Percentiles rank a stretch among this genome's conserved stretches.
Conservation (phyloP, 139 green algal species). For the Coccomyxa sp. region DNA sequence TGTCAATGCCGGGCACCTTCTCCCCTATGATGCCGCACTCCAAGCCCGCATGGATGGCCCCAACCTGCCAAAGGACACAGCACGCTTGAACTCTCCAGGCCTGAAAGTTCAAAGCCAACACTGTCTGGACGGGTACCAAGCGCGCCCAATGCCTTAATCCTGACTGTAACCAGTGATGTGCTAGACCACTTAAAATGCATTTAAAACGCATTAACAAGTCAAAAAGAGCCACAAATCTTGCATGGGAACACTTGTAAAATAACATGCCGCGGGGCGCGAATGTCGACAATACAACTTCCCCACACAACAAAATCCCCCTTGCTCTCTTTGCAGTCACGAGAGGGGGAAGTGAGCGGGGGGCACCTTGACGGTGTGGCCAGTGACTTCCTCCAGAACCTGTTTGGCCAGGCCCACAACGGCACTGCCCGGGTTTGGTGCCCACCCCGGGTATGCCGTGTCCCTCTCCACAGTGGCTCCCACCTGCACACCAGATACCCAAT, state of each 20-base stretch:
- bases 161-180: too few relatives aligned
- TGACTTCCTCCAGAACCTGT: conserved; percentile 28
- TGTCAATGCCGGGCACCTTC: conserved; percentile 57
- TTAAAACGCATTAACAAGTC: too few relatives aligned
- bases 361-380: conserved; percentile 29
- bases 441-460: conserved; percentile 64
- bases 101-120: background rate
- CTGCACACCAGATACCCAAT: background rate
- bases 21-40: conserved; percentile 81
- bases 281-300: too few relatives aligned
- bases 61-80: conserved; percentile 5
- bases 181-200: too few relatives aligned
- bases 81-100: conserved; percentile 14
- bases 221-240: too few relatives aligned
- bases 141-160: background rate
- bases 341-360: background rate
- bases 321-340: too few relatives aligned
- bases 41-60: conserved; percentile 68
- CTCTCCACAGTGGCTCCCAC: conserved; percentile 21
- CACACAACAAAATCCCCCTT: too few relatives aligned
- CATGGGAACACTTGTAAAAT: too few relatives aligned
- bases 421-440: conserved; percentile 50
- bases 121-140: background rate
- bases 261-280: too few relatives aligned
- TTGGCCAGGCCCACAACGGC: conserved; percentile 29